Evolutionary conservation across 371 early-diverging fungal species (phyloP).

Genomic region (Mucor plumbeus): DNA sequence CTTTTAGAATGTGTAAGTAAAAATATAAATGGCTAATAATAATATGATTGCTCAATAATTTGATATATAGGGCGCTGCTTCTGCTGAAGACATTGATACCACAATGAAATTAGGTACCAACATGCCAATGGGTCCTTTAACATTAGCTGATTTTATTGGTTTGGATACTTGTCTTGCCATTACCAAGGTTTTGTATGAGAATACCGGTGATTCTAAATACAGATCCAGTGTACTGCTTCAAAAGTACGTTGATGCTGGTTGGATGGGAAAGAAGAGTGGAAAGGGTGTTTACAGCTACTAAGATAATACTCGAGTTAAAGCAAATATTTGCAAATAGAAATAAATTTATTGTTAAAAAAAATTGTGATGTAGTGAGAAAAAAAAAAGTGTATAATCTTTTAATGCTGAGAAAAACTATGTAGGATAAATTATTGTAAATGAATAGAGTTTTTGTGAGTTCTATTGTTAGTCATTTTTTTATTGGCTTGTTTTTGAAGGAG

Average conservation of each 20-base stretch:
- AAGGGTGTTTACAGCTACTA: conserved; percentile 89
- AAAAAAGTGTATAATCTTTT: no score
- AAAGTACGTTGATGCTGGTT: conserved; percentile 97
- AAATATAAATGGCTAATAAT: background rate
- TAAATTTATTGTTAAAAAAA: background rate
- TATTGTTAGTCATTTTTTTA: background rate
- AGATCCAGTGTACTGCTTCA: conserved; percentile 90
- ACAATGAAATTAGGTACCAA: conserved; percentile 98
- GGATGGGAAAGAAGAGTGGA: conserved; percentile 93
- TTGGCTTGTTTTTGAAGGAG: background rate
- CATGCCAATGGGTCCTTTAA: conserved; percentile 97
- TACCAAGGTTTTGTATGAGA: conserved; percentile 91
- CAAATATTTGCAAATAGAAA: background rate
- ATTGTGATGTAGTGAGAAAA: background rate
- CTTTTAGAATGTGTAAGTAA: conserved; percentile 81
- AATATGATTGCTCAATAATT: conserved; percentile 4
- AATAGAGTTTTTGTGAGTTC: background rate
- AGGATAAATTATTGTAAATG: background rate
- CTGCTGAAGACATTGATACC: conserved; percentile 95
- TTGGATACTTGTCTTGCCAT: conserved; percentile 97
- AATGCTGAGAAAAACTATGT: no score
- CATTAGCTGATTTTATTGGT: conserved; percentile 97
- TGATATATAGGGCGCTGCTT: conserved; percentile 79
- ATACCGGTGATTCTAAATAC: conserved; percentile 97
- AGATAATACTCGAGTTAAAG: background rate